These are phyloP conservation scores for Penicillium malachiteum DNA, from an alignment of 495 filamentous ascomycete genomes.

Conservation along the genomic window DNA sequence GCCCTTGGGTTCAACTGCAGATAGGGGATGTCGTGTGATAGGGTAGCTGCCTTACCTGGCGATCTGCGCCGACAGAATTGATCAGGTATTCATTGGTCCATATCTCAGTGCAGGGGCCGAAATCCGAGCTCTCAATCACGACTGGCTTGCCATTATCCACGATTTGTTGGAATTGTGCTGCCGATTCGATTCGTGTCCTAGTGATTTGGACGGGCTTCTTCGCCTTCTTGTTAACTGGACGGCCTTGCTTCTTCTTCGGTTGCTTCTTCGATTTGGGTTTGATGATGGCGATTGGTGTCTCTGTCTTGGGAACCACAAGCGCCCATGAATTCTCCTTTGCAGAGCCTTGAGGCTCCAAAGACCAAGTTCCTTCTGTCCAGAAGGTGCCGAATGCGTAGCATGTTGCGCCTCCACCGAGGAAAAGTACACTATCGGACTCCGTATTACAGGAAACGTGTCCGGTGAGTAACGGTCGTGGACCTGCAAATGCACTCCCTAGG, in stretches of 20 bases:
- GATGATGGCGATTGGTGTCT: not conserved
- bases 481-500: constrained; percentile 16
- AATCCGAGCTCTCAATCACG: constrained; percentile 60
- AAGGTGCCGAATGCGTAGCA: constrained; percentile 86
- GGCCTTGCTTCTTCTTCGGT: too few relatives aligned
- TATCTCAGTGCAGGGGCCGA: constrained; percentile 63
- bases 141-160: constrained; percentile 59
- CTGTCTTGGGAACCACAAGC: constrained; percentile 13
- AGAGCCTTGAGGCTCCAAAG: constrained; percentile 27
- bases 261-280: too few relatives aligned
- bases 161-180: constrained; percentile 57
- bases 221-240: not conserved
- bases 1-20: not conserved
- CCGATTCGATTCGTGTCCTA: constrained; percentile 48
- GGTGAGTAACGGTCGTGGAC: constrained; percentile 59
- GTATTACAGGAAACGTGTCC: constrained; percentile 59
- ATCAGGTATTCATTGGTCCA: constrained; percentile 75
- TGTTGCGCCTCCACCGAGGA: constrained; percentile 80
- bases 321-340: constrained; percentile 22
- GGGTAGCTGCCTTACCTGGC: constrained; percentile 52
- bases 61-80: constrained; percentile 59
- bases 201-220: constrained; percentile 34
- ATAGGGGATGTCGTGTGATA: constrained; percentile 9
- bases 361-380: constrained; percentile 64
- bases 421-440: constrained; percentile 45